These are phyloP conservation scores for Tulasnella sp. DNA, from an alignment of 768 basidiomycete species.

Conservation along the genomic window DNA sequence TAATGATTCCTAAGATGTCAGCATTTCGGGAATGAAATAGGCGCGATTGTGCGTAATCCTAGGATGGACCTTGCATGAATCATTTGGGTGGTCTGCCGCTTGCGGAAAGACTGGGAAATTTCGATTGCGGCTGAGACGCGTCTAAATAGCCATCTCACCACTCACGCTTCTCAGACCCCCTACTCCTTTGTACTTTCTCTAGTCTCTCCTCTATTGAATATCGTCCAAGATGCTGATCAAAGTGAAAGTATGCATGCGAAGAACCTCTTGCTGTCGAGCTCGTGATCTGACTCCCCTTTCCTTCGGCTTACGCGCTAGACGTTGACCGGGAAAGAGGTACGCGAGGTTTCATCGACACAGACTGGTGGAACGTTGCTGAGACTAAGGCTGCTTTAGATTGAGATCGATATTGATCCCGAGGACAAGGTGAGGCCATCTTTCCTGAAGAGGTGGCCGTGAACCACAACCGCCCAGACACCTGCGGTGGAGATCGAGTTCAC, in stretches of 20 bases:
- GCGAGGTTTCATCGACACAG: slow-evolving; percentile 13
- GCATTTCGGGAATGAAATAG: background rate
- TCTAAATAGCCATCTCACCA: slow-evolving; percentile 1
- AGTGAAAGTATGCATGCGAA: slow-evolving; percentile 52
- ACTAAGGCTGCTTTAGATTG: slow-evolving; percentile 45
- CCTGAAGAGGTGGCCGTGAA: background rate
- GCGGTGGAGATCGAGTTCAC: background rate
- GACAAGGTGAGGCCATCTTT: slow-evolving; percentile 49
- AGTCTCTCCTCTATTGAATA: background rate
- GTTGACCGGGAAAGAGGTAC: slow-evolving; percentile 92
- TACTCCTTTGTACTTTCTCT: slow-evolving; percentile 1
- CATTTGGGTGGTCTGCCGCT: background rate
- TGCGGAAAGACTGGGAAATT: background rate
- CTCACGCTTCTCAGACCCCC: background rate
- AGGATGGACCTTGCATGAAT: background rate
- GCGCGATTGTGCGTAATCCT: background rate
- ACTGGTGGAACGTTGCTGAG: background rate
- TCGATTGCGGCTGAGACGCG: background rate
- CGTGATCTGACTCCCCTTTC: background rate
- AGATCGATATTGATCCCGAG: slow-evolving; percentile 86
- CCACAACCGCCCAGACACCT: background rate
- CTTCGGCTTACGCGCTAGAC: slow-evolving; percentile 41
- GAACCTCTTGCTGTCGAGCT: slow-evolving; percentile 1
- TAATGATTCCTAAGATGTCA: background rate
- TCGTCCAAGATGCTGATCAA: slow-evolving; percentile 61